Base-by-base conservation (phyloP, 2,329 filamentous ascomycete species). In the Penicillium vulpinum region DNA sequence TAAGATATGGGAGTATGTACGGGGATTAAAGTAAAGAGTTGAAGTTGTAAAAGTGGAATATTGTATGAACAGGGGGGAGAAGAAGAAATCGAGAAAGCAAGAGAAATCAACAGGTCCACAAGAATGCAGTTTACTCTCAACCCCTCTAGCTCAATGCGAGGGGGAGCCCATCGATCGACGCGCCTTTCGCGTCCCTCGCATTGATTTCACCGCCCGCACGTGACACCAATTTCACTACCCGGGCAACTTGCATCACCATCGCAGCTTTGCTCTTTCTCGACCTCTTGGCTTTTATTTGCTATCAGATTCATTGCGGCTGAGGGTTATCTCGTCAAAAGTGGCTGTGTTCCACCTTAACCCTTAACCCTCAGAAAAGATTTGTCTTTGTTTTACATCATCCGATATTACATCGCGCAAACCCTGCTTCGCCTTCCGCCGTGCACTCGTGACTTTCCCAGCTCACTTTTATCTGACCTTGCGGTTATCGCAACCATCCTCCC, bases 161-260 rank as follows among this genome's bases (percentile, higher is more conserved):
- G 61, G 65, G 60, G 59, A 60, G 55, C 49, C 57, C 50, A 59
- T 61, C 58, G 56, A 47, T 47, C 56, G 56, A 67, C 67, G 68
- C 69, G 67, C 60, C 54, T 51, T 44, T 61, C 67, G 67, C 64
- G 67, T 67, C 61, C 64, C 66, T 64, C 58, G 66, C 69, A 46
- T 56, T 46, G 66, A 63, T 63, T 61, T 62, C 64, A 72, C 71
- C 69, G 70, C 67, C 67, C 63, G 36, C 69, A 74, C 69, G 71
- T 74, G 71, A 60, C 11, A 5, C 7, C n/a, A 18, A 48, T 48
- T 40, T 50, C 54, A 56, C 48, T 44, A 47, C 54, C 51, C 43
- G 43, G 48, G 54, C 54, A 56, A 56, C 54, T 43, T 46, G 46
- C 51, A 54, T 35, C 44, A 45, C 43, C 44, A 36, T 53, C 51